These are phyloP conservation scores for Candida dendrica DNA, from an alignment of 805 yeast genomes.

Conservation along the genomic window DNA sequence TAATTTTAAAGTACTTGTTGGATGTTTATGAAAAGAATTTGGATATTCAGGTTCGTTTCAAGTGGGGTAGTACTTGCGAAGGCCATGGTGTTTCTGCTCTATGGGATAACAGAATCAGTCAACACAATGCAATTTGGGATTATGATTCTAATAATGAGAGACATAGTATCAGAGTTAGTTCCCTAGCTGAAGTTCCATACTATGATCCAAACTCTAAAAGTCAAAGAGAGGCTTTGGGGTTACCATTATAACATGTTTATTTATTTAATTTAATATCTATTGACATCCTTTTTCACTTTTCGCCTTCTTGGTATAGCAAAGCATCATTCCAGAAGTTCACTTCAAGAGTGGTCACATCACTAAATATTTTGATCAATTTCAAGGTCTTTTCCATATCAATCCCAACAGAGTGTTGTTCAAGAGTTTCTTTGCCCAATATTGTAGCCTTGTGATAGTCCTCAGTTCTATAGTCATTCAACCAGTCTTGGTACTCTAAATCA, in stretches of 20 bases:
- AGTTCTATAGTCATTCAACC: conserved; percentile 59
- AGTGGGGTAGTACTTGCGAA: conserved; percentile 37
- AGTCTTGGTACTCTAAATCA: conserved; percentile 28
- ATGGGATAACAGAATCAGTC: conserved; percentile 54
- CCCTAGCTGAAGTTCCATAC: conserved; percentile 47
- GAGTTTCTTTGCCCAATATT: conserved; percentile 37
- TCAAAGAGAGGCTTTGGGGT: conserved; percentile 44
- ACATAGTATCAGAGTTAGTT: conserved; percentile 48
- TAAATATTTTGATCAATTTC: conserved; percentile 49
- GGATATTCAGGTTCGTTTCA: conserved; percentile 49
- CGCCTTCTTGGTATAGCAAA: conserved; percentile 9
- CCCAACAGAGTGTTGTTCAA: conserved; percentile 36
- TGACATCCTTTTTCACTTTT: not conserved
- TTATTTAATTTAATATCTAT: too few species aligned
- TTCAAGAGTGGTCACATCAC: conserved; percentile 53
- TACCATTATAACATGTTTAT: too few species aligned
- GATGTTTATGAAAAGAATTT: conserved; percentile 39
- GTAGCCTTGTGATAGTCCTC: conserved; percentile 53
- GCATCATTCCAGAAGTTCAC: conserved; percentile 62
- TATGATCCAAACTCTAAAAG: conserved; percentile 43
- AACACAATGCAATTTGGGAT: conserved; percentile 46
- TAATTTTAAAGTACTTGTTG: conserved; percentile 37
- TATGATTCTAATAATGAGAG: conserved; percentile 48
- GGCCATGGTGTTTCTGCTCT: conserved; percentile 43
- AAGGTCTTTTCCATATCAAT: conserved; percentile 39